Evolutionary conservation across 2,329 filamentous ascomycete genomes (phyloP).

Genomic region (Neonectria faginata): DNA sequence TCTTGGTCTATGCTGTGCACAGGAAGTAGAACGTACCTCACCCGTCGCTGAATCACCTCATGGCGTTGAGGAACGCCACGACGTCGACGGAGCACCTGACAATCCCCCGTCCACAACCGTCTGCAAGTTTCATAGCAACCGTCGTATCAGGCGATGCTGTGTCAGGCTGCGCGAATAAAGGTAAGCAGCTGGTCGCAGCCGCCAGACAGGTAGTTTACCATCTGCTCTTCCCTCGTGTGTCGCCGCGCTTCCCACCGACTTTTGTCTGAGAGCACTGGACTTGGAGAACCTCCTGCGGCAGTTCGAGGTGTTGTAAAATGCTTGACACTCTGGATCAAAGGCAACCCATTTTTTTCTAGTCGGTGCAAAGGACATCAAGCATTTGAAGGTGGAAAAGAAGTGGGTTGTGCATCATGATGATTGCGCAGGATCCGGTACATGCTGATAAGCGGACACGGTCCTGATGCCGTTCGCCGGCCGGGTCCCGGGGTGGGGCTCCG

Average conservation of each 20-base stretch:
- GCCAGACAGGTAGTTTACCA: background rate
- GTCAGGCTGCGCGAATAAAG: background rate
- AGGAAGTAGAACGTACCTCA: background rate
- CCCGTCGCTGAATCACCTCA: background rate
- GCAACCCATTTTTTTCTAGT: too few relatives aligned
- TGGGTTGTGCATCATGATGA: too few relatives aligned
- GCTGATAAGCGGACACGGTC: background rate
- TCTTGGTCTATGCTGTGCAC: too few relatives aligned
- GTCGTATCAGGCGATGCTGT: background rate
- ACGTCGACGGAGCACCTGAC: background rate
- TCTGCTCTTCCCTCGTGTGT: background rate
- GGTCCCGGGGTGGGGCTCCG: constrained; percentile 50
- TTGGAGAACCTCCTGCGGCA: too few relatives aligned
- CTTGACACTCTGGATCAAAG: too few relatives aligned
- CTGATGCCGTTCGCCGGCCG: constrained; percentile 62
- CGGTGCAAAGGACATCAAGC: too few relatives aligned
- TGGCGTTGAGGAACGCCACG: background rate
- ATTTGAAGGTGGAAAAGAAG: too few relatives aligned
- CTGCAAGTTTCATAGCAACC: background rate
- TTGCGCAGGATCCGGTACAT: too few relatives aligned
- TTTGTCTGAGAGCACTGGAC: background rate
- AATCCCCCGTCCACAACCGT: background rate
- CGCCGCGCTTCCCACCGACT: background rate
- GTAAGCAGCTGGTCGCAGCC: background rate
- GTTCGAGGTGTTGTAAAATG: too few relatives aligned